Percentiles rank a stretch among this genome's conserved stretches.
These are phyloP conservation scores for Barbatosphaeria neglecta DNA, from an alignment of 495 filamentous ascomycete species.

Conservation along the genomic window DNA sequence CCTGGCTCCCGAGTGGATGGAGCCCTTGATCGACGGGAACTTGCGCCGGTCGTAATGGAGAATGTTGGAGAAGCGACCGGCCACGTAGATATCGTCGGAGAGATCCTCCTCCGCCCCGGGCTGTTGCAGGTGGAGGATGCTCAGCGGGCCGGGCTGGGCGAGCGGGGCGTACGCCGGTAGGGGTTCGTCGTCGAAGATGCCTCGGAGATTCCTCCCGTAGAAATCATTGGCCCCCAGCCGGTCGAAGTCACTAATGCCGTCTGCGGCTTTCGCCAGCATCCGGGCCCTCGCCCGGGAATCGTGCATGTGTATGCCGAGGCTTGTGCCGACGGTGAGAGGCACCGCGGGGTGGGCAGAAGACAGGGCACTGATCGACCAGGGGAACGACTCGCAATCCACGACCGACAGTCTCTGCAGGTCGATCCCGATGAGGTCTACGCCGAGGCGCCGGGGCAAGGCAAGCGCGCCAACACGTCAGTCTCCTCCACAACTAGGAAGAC, in stretches of 20 bases:
- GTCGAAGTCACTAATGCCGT: conserved; percentile 22
- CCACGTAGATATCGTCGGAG: conserved; percentile 64
- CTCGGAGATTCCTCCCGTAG: conserved; percentile 11
- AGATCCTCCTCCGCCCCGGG: conserved; percentile 35
- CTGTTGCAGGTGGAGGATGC: conserved; percentile 62
- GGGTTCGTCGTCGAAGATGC: conserved; percentile 23
- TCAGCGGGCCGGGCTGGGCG: conserved; percentile 69
- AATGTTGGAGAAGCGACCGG: conserved; percentile 82
- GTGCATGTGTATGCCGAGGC: conserved; percentile 70
- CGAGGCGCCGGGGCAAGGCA: too few species aligned
- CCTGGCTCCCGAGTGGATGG: conserved; percentile 72
- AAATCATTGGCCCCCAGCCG: conserved; percentile 18
- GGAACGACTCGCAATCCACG: conserved; percentile 60
- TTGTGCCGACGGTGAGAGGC: conserved; percentile 80
- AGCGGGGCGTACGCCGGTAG: conserved; percentile 57
- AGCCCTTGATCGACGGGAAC: conserved; percentile 66
- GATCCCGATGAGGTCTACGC: conserved; percentile 65
- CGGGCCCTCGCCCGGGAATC: conserved; percentile 47
- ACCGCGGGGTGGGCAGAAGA: conserved; percentile 62
- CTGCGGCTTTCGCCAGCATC: conserved; percentile 9
- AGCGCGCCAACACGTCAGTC: neutral
- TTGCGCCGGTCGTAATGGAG: conserved; percentile 79
- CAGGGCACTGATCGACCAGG: conserved; percentile 73
- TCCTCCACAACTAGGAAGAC: too few species aligned
- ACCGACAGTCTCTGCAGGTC: conserved; percentile 70